Conservation (phyloP, 2,329 filamentous ascomycete species). For the Paraphaeosphaeria sporulosa region DNA sequence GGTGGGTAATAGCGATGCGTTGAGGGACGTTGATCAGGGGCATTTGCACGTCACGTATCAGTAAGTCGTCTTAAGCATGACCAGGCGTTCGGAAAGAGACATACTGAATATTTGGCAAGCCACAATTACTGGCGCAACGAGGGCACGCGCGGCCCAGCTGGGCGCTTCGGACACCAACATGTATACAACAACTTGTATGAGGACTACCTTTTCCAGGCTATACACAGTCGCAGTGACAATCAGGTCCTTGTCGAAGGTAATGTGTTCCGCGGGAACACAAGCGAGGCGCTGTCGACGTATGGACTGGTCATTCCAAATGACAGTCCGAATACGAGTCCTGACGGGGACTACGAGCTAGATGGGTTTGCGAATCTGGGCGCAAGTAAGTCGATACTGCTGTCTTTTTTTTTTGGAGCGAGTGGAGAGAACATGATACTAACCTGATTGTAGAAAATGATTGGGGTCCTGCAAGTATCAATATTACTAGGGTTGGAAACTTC, state of each 20-base stretch:
- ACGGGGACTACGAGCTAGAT: conserved; percentile 63
- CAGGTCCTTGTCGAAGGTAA: conserved; percentile 55
- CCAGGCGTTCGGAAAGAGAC: too few relatives aligned
- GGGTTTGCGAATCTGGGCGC: conserved; percentile 63
- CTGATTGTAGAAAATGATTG: conserved; percentile 55
- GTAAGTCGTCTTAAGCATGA: too few relatives aligned
- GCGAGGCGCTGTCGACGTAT: conserved; percentile 61
- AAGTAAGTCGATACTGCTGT: conserved; percentile 49
- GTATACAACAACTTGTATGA: conserved; percentile 62
- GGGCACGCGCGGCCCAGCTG: conserved; percentile 67
- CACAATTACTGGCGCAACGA: conserved; percentile 73
- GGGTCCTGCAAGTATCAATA: conserved; percentile 58
- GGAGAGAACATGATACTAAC: conserved; percentile 11
- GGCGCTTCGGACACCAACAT: conserved; percentile 73
- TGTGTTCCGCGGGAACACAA: conserved; percentile 58
- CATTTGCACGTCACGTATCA: conserved; percentile 70
- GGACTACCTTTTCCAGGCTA: conserved; percentile 49
- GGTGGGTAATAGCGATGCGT: conserved; percentile 66
- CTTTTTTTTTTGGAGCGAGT: too few relatives aligned
- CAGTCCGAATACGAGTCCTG: conserved; percentile 61
- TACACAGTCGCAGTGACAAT: conserved; percentile 56
- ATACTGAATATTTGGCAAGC: conserved; percentile 16
- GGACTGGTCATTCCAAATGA: conserved; percentile 64
- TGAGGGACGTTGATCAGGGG: conserved; percentile 65
- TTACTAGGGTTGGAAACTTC: conserved; percentile 61